Conservation (phyloP, 805 yeast species). For the Monosporozyma unispora region DNA sequence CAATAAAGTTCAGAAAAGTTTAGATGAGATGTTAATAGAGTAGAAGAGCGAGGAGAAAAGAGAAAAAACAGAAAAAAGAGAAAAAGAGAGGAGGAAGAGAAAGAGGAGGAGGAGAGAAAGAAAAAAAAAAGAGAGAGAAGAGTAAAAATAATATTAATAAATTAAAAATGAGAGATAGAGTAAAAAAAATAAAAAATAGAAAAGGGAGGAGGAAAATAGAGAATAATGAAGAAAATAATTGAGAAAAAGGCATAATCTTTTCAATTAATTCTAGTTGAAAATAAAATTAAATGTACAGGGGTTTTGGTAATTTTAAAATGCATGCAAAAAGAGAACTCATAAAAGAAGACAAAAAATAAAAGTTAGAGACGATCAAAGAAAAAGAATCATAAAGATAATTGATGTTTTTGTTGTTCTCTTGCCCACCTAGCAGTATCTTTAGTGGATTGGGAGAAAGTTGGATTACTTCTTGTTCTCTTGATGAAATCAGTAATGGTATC, state of each 20-base stretch:
- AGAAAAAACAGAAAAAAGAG: conserved; percentile 7
- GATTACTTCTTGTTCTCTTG: conserved; percentile 59
- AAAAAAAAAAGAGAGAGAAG: conserved; percentile 8
- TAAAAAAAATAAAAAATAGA: conserved; percentile 7
- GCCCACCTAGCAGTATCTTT: conserved; percentile 98
- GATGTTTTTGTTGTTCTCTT: conserved; percentile 49
- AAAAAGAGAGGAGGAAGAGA: conserved; percentile 9
- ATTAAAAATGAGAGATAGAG: conserved; percentile 2
- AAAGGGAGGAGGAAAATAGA: conserved; percentile 6
- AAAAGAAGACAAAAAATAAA: conserved; percentile 14
- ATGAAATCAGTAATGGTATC: conserved; percentile 76
- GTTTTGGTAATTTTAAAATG: not conserved
- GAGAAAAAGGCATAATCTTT: not conserved
- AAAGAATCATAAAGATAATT: conserved; percentile 21
- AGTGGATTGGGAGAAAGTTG: conserved; percentile 53
- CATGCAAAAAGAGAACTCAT: conserved; percentile 1
- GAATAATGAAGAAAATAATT: not conserved
- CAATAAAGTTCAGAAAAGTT: conserved; percentile 2
- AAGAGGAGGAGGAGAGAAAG: not conserved
- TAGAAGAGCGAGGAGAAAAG: conserved; percentile 2
- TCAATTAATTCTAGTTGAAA: conserved; percentile 1
- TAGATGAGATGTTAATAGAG: not conserved
- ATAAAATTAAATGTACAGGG: conserved; percentile 2
- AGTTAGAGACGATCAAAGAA: conserved; percentile 5
- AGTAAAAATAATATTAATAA: conserved; percentile 3